Conservation (phyloP, 1,284 basidiomycete genomes). For the Rhodotorula mucilaginosa region DNA sequence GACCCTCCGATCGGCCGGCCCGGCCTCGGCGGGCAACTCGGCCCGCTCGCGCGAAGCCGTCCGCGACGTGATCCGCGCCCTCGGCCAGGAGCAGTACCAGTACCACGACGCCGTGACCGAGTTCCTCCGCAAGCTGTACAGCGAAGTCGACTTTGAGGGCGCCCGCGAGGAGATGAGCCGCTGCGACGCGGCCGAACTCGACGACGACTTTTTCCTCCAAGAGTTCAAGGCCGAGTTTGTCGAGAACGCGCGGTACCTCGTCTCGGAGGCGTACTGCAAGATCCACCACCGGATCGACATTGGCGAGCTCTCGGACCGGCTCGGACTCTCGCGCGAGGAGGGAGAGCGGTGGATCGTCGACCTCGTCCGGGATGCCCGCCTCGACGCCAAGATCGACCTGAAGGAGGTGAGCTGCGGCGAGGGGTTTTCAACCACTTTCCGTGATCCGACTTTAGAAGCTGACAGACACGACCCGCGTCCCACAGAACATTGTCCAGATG, state of each 20-base stretch:
- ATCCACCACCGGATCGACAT: constrained; percentile 97
- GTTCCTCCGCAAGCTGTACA: constrained; percentile 89
- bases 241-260: constrained; percentile 90
- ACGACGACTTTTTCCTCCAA: constrained; percentile 89
- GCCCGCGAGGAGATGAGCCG: constrained; percentile 77
- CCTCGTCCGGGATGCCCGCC: constrained; percentile 91
- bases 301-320: constrained; percentile 84
- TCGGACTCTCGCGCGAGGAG: constrained; percentile 87
- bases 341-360: constrained; percentile 99
- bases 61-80: constrained; percentile 81
- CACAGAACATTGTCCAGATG: constrained; percentile 90
- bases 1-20: constrained; percentile 38
- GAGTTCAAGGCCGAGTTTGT: constrained; percentile 89
- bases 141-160: constrained; percentile 86
- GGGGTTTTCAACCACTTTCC: constrained; percentile 44
- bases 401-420: constrained; percentile 61
- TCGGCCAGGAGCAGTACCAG: constrained; percentile 90
- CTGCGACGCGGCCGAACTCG: constrained; percentile 67
- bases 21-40: constrained; percentile 52
- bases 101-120: constrained; percentile 89
- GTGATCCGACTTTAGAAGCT: too few species aligned
- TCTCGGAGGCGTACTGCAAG: constrained; percentile 95
- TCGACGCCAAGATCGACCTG: constrained; percentile 96
- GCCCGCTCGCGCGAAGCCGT: constrained; percentile 77
- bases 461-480: too few species aligned